Conservation (phyloP, 306 rosid species). For the Pueraria montana region DNA sequence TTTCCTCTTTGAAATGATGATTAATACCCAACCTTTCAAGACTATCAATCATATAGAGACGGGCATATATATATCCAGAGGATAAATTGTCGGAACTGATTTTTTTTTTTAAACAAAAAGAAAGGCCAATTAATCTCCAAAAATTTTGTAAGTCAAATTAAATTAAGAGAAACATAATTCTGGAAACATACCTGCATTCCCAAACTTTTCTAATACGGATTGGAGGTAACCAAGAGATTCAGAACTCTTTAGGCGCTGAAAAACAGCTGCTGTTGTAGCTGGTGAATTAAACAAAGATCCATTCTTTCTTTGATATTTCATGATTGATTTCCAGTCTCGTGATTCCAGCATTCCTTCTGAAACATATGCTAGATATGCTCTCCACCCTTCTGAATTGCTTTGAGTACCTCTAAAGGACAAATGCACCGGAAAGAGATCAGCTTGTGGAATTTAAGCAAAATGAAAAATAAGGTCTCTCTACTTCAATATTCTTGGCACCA, state of each 20-base stretch:
- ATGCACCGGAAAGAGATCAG: conserved; percentile 23
- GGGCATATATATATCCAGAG: conserved; percentile 72
- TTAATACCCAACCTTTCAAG: conserved; percentile 81
- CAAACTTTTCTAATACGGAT: conserved; percentile 65
- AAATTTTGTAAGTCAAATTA: conserved; percentile 17
- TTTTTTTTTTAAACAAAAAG: background rate
- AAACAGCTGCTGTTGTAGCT: conserved; percentile 81
- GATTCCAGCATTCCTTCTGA: conserved; percentile 75
- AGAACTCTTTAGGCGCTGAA: conserved; percentile 65
- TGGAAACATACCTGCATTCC: conserved; percentile 67
- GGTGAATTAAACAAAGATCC: conserved; percentile 90
- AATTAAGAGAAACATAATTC: background rate
- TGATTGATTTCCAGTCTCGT: conserved; percentile 67
- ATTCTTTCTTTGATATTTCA: conserved; percentile 84
- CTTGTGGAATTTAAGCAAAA: background rate
- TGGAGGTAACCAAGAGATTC: conserved; percentile 72
- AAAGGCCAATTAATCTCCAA: conserved; percentile 30
- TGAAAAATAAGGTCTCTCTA: background rate
- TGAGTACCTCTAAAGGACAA: conserved; percentile 52
- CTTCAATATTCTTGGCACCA: too few species aligned
- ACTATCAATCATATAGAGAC: conserved; percentile 74
- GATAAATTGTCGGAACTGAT: conserved; percentile 84
- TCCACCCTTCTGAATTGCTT: conserved; percentile 72
- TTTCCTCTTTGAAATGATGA: conserved; percentile 78
- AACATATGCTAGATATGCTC: conserved; percentile 77